phyloP scores from a whole-genome alignment of 345 rosid genomes.

The Erodium maritimum region DNA sequence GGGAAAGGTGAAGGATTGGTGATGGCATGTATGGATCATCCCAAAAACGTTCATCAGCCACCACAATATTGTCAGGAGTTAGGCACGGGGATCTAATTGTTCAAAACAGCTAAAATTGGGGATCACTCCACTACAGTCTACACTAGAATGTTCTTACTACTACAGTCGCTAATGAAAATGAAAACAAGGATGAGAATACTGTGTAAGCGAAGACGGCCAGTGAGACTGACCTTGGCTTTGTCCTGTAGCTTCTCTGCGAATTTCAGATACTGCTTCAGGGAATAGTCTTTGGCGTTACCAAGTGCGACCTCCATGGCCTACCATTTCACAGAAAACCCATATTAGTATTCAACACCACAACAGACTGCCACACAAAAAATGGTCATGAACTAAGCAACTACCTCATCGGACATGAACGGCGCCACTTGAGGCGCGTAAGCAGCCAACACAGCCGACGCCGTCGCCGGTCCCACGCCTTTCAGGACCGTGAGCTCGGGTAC shows the following conservation, averaged over 20 bases:
- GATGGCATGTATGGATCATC: too few relatives aligned
- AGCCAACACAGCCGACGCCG: slow-evolving; percentile 80
- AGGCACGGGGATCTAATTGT: too few relatives aligned
- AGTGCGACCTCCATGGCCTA: slow-evolving; percentile 74
- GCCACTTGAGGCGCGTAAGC: slow-evolving; percentile 71
- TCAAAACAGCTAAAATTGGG: too few relatives aligned
- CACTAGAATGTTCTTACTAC: too few relatives aligned
- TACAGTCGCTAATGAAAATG: background rate
- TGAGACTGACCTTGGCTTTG: slow-evolving; percentile 48
- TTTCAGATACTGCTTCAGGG: slow-evolving; percentile 55
- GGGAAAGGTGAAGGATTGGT: too few relatives aligned
- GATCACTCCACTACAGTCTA: too few relatives aligned
- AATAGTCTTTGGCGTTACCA: slow-evolving; percentile 62
- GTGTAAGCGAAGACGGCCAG: background rate
- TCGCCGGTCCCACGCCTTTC: slow-evolving; percentile 91
- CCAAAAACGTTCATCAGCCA: too few relatives aligned
- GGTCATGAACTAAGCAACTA: slow-evolving; percentile 10
- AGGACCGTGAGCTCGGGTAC: slow-evolving; percentile 59
- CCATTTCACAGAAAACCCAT: background rate
- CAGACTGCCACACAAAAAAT: background rate
- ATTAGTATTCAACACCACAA: background rate
- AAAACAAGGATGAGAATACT: background rate
- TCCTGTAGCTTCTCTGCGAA: slow-evolving; percentile 42
- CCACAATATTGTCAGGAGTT: too few relatives aligned
- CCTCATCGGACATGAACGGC: slow-evolving; percentile 92